Base-by-base conservation (phyloP, 2,329 filamentous ascomycete genomes). In the Epichloe gansuensis region DNA sequence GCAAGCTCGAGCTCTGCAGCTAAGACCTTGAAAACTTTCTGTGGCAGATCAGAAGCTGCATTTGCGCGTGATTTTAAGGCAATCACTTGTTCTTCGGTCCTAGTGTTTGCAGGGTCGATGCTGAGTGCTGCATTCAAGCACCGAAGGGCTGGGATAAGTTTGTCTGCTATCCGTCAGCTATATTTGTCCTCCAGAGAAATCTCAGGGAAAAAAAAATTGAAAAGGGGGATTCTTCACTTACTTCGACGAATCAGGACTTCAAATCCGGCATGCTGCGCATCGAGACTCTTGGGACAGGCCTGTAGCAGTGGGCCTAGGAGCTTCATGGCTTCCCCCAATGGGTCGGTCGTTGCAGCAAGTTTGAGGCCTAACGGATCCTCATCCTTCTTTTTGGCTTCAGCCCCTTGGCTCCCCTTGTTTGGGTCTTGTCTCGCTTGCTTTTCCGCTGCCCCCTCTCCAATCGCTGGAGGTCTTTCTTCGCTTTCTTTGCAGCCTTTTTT, bases 401-500 rank as follows among this genome's bases (percentile, higher is more conserved):
- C 80, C 42, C 78, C 80, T 52, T 81, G 75, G 48, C 78, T 78
- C 28, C 80, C 76, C 73, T 90, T 91, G 67, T 94, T 89, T 6
- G 89, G 88, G 58, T 95, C 90, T 58, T 85, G 85, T 73, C 88
- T 88, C 38, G 85, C 82, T 21, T 81, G 81, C 63, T 83, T 88
- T 59, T 90, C 88, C 28, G 85, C 84, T 42, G 90, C 88, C 59
- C 88, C 62, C 88, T 83, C 67, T 91, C 86, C 37, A 85, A 56
- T 12, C 71, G 68, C 60, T 74, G 70, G 55, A 71, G 68, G 61
- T 91, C 88, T 66, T 88, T 93, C 70, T 85, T 88, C 0, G 89
- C 88, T 73, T 95, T 95, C 74, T 95, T 95, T 31, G 85, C 77
- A 0, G 87, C 88, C 74, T 91, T 95, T 74, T 95, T 59, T 80